Evolutionary conservation across 225 moss, liverwort and hornwort genomes (phyloP).

Genomic region (Polytrichum commune): DNA sequence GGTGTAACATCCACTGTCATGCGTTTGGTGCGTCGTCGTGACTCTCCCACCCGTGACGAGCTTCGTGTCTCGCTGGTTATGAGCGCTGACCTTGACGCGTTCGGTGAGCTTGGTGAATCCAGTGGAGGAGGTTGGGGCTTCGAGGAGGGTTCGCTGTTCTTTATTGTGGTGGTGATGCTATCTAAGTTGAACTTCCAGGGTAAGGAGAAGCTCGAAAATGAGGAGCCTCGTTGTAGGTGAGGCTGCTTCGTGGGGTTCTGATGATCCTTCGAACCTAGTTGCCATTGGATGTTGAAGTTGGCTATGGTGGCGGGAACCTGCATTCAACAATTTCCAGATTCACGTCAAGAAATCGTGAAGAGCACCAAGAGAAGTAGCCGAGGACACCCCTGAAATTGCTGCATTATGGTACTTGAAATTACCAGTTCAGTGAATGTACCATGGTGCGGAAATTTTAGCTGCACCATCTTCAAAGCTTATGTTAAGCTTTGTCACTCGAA

Average conservation of each 20-base stretch:
- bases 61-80: constrained; percentile 37
- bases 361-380: not conserved
- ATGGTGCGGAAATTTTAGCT: not conserved
- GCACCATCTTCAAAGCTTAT: too few relatives aligned
- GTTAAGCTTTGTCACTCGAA: too few relatives aligned
- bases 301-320: constrained; percentile 55
- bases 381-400: not conserved
- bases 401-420: not conserved
- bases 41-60: constrained; percentile 37
- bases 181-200: constrained; percentile 30
- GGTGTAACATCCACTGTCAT: constrained; percentile 37
- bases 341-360: not conserved
- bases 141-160: constrained; percentile 4
- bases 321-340: not conserved
- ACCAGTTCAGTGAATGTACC: too few relatives aligned
- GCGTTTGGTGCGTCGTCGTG: constrained; percentile 53
- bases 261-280: constrained; percentile 32
- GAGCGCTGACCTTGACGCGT: not conserved
- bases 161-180: constrained; percentile 12
- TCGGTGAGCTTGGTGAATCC: constrained; percentile 28
- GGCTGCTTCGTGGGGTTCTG: constrained; percentile 23
- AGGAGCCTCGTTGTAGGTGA: constrained; percentile 34
- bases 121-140: constrained; percentile 16
- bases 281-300: constrained; percentile 22
- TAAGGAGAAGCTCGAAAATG: constrained; percentile 39